phyloP scores from a whole-genome alignment of 192 early-diverging fungal species.

The Coemansia sp. region DNA sequence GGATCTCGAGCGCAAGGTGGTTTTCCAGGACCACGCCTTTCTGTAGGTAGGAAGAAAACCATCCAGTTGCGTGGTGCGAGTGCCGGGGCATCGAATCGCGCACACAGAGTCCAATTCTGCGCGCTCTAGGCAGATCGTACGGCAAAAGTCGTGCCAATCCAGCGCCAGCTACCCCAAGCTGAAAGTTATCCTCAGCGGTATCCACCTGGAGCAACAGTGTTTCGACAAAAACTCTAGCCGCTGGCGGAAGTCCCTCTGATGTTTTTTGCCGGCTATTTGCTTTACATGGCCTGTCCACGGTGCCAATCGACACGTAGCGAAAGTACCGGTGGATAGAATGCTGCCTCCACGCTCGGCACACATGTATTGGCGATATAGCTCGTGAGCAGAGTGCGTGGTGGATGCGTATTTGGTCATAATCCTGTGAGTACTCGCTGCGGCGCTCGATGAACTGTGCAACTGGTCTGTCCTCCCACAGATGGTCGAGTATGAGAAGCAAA shows the following conservation, averaged over 20 bases:
- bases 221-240: constrained; percentile 3
- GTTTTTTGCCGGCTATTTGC: background rate
- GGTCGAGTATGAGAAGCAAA: constrained; percentile 26
- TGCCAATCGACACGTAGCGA: constrained; percentile 7
- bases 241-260: background rate
- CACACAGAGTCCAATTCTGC: constrained; percentile 24
- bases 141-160: constrained; percentile 4
- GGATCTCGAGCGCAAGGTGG: background rate
- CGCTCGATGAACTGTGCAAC: constrained; percentile 20
- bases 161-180: background rate
- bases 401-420: constrained; percentile 44
- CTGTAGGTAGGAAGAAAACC: background rate
- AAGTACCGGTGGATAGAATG: constrained; percentile 21
- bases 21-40: background rate
- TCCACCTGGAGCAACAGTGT: constrained; percentile 15
- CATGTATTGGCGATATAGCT: constrained; percentile 24
- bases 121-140: constrained; percentile 5
- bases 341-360: constrained; percentile 34
- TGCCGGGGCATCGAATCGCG: background rate
- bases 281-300: constrained; percentile 1
- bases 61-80: background rate
- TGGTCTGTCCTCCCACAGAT: constrained; percentile 27
- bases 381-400: constrained; percentile 24
- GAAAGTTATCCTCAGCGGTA: background rate
- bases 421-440: constrained; percentile 16